Percentiles rank a stretch among this genome's conserved stretches.
These are phyloP conservation scores for Metarhizium album DNA, from an alignment of 2,329 filamentous ascomycete species.

Conservation along the genomic window DNA sequence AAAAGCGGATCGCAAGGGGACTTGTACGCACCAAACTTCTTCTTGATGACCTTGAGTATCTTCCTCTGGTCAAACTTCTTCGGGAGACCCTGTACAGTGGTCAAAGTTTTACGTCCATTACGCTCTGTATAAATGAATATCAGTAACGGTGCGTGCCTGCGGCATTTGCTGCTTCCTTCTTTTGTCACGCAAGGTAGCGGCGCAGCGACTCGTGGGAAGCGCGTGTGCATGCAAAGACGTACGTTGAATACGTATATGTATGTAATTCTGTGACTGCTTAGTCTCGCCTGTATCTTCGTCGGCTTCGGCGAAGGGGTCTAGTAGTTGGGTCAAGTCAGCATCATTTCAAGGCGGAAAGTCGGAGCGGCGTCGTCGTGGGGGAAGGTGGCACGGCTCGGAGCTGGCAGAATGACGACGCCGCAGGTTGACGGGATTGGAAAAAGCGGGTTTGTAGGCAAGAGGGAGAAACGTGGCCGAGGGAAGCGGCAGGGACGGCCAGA, in stretches of 20 bases:
- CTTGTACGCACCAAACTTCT: conserved; percentile 72
- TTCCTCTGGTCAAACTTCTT: conserved; percentile 99
- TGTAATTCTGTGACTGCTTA: conserved; percentile 94
- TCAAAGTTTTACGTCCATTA: conserved; percentile 99
- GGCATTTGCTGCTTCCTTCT: background rate
- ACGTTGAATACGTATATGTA: conserved; percentile 99
- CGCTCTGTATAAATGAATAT: conserved; percentile 57
- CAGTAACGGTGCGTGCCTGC: conserved; percentile 18
- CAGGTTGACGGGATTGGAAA: background rate
- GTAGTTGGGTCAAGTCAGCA: background rate
- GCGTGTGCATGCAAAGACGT: conserved; percentile 35
- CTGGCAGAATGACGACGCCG: background rate
- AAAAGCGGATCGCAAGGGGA: background rate
- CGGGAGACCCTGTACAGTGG: conserved; percentile 95
- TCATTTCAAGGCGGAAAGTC: background rate
- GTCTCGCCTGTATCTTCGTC: conserved; percentile 97
- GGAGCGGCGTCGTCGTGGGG: background rate
- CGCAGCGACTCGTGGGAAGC: background rate
- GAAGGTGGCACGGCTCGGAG: background rate
- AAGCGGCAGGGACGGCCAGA: background rate
- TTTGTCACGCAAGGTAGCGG: conserved; percentile 4
- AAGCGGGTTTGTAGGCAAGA: background rate
- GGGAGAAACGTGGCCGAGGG: background rate
- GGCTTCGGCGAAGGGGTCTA: conserved; percentile 99
- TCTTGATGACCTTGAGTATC: conserved; percentile 99